phyloP scores from a whole-genome alignment of 108 stramenopile species.

The Seminavis robusta region DNA sequence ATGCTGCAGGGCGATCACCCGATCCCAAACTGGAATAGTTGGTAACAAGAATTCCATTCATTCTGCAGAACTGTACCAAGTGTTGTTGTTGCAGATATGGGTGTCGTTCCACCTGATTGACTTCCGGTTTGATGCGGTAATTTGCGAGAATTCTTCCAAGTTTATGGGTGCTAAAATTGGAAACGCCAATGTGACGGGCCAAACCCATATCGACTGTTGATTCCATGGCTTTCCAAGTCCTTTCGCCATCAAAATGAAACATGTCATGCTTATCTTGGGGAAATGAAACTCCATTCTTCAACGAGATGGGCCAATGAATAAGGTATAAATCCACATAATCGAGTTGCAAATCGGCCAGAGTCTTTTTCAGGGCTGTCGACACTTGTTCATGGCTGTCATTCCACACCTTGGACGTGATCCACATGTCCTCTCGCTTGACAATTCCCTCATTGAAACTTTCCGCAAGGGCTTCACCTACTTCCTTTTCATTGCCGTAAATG shows the following conservation, averaged over 20 bases:
- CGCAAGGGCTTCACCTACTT: constrained; percentile 34
- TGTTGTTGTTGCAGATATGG: constrained; percentile 42
- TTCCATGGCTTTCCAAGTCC: constrained; percentile 75
- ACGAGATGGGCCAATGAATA: constrained; percentile 47
- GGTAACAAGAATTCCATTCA: constrained; percentile 33
- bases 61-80: constrained; percentile 44
- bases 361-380: constrained; percentile 15
- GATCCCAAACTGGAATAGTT: constrained; percentile 56
- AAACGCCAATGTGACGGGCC: constrained; percentile 49
- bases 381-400: constrained; percentile 41
- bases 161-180: constrained; percentile 53
- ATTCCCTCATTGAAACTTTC: constrained; percentile 17
- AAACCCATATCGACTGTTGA: constrained; percentile 30
- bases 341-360: constrained; percentile 26
- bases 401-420: constrained; percentile 54
- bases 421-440: constrained; percentile 19
- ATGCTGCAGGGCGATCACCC: constrained; percentile 19
- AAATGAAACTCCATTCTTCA: constrained; percentile 2
- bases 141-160: constrained; percentile 25
- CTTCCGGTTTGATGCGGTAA: constrained; percentile 37
- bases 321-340: constrained; percentile 45
- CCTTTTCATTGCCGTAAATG: constrained; percentile 31
- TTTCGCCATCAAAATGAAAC: constrained; percentile 37
- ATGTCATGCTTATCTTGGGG: neutral
- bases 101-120: constrained; percentile 73